phyloP scores from a whole-genome alignment of 2,329 filamentous ascomycete species.

The Stemphylium lycopersici region DNA sequence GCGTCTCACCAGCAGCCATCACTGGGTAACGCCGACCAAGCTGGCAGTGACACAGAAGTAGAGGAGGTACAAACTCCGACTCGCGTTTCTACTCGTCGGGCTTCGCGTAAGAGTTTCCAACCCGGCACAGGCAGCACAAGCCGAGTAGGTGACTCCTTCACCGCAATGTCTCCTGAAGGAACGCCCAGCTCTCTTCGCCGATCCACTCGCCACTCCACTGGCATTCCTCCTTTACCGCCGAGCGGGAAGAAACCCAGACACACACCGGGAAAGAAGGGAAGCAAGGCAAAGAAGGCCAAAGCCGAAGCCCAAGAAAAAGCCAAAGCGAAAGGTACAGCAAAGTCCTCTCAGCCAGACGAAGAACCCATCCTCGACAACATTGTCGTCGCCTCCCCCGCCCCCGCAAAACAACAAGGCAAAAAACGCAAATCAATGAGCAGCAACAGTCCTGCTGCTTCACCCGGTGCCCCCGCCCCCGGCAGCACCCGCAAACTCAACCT shows the following conservation, averaged over 20 bases:
- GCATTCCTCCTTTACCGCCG: slow-evolving; percentile 25
- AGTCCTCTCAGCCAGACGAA: slow-evolving; percentile 22
- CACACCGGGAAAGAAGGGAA: slow-evolving; percentile 14
- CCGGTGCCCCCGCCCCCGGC: slow-evolving; percentile 14
- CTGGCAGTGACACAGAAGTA: slow-evolving; percentile 28
- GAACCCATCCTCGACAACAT: slow-evolving; percentile 51
- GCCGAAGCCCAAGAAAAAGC: slow-evolving; percentile 5
- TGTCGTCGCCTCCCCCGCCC: slow-evolving; percentile 38
- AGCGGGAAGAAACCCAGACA: slow-evolving; percentile 35
- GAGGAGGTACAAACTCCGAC: slow-evolving; percentile 25
- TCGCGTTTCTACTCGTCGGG: neutral
- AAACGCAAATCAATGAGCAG: slow-evolving; percentile 30
- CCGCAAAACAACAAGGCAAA: slow-evolving; percentile 7
- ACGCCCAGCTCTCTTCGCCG: slow-evolving; percentile 33
- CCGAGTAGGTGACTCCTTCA: slow-evolving; percentile 48
- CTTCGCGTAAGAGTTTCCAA: slow-evolving; percentile 11
- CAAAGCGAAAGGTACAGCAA: slow-evolving; percentile 10
- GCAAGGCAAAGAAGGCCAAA: slow-evolving; percentile 27
- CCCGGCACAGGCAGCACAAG: slow-evolving; percentile 34
- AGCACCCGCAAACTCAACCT: slow-evolving; percentile 32
- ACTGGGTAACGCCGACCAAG: slow-evolving; percentile 4
- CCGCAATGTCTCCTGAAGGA: slow-evolving; percentile 20
- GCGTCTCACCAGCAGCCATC: slow-evolving; percentile 21
- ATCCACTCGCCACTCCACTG: slow-evolving; percentile 33
- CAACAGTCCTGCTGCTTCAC: slow-evolving; percentile 1